Evolutionary conservation across 768 basidiomycete species (phyloP).

Genomic region (Pleurotus djamor): DNA sequence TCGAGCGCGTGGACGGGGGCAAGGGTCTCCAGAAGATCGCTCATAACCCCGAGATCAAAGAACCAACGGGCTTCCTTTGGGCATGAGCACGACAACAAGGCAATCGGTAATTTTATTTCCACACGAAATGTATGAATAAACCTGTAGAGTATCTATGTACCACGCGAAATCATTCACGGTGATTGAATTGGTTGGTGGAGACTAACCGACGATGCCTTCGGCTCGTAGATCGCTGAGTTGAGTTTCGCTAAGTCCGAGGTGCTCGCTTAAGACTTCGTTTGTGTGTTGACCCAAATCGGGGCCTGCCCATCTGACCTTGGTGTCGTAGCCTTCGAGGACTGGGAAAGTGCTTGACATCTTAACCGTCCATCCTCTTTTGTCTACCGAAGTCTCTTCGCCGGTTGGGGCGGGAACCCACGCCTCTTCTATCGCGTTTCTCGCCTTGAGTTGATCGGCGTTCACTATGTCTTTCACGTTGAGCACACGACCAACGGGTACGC

Average conservation of each 20-base stretch:
- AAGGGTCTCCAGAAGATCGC: conserved; percentile 54
- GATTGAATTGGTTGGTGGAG: background rate
- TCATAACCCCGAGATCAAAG: conserved; percentile 35
- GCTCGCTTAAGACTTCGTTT: conserved; percentile 40
- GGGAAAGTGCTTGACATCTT: conserved; percentile 71
- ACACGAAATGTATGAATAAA: background rate
- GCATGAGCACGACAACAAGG: conserved; percentile 7
- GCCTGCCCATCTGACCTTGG: conserved; percentile 65
- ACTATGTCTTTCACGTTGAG: conserved; percentile 62
- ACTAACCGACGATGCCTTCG: conserved; percentile 41
- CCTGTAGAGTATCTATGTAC: background rate
- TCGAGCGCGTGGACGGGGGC: conserved; percentile 62
- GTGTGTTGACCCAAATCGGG: conserved; percentile 66
- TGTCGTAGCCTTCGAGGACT: conserved; percentile 54
- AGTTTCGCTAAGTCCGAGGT: conserved; percentile 35
- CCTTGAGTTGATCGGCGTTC: conserved; percentile 51
- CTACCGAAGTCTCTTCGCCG: conserved; percentile 13
- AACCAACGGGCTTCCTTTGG: conserved; percentile 61
- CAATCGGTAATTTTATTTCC: background rate
- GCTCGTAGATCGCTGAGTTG: conserved; percentile 35
- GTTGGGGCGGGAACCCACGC: conserved; percentile 42
- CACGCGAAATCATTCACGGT: background rate
- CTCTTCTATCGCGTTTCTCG: conserved; percentile 55
- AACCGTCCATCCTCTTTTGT: conserved; percentile 45
- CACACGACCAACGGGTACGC: conserved; percentile 66